Conservation (phyloP, 176 grass and related monocot genomes). For the Oryza brachyantha region DNA sequence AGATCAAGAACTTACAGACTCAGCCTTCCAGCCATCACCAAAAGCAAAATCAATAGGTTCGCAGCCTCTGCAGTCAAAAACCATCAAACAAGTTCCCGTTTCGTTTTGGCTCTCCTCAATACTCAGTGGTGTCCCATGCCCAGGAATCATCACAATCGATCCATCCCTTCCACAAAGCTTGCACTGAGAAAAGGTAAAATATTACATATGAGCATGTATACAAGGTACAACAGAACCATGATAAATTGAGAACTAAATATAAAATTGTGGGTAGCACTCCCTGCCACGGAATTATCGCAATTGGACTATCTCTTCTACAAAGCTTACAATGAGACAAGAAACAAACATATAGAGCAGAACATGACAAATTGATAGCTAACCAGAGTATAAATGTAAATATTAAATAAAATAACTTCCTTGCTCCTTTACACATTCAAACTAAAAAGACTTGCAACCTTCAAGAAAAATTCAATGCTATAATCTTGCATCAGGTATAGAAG, state of each 20-base stretch:
- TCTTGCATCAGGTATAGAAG: not conserved
- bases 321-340: not conserved
- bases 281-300: not conserved
- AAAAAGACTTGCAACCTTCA: not conserved
- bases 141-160: constrained; percentile 85
- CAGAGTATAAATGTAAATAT: not conserved
- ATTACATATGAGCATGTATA: not conserved
- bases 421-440: constrained; percentile 1
- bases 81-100: constrained; percentile 58
- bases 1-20: constrained; percentile 67
- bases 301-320: not conserved
- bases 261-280: not conserved
- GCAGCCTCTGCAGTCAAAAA: constrained; percentile 90
- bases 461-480: constrained; percentile 16
- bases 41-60: constrained; percentile 85
- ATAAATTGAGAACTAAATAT: not conserved
- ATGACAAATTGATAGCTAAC: not conserved
- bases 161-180: constrained; percentile 90
- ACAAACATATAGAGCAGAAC: not conserved
- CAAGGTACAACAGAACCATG: not conserved
- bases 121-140: constrained; percentile 75
- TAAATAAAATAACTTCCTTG: constrained; percentile 8
- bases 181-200: constrained; percentile 66
- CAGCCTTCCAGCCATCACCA: constrained; percentile 73
- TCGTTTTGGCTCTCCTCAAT: constrained; percentile 56